These are phyloP conservation scores for Gillenia trifoliata DNA, from an alignment of 306 rosid species.

Conservation along the genomic window DNA sequence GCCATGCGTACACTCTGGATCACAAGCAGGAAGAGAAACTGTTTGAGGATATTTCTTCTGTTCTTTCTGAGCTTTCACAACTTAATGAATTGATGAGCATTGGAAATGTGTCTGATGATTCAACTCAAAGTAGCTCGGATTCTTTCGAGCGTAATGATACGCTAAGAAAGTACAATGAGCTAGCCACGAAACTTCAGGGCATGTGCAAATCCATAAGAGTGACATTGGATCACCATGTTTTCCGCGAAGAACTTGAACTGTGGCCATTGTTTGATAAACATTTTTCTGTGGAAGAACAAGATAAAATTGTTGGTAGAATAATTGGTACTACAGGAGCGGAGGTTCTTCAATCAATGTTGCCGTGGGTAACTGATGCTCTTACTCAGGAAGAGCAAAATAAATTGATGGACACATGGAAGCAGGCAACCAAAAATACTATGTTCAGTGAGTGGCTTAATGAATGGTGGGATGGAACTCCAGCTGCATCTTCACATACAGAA, in stretches of 20 bases:
- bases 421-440: constrained; percentile 88
- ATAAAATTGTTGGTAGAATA: constrained; percentile 81
- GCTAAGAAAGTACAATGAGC: constrained; percentile 32
- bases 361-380: constrained; percentile 94
- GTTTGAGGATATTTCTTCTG: constrained; percentile 37
- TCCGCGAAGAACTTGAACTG: constrained; percentile 81
- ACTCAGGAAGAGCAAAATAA: constrained; percentile 83
- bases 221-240: constrained; percentile 83
- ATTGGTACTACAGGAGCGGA: constrained; percentile 97
- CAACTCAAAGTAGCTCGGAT: neutral
- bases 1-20: constrained; percentile 46
- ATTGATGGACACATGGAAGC: constrained; percentile 93
- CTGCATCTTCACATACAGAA: constrained; percentile 41
- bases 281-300: constrained; percentile 92
- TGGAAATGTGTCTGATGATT: constrained; percentile 10
- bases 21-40: constrained; percentile 47
- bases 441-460: constrained; percentile 93
- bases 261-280: constrained; percentile 90
- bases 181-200: constrained; percentile 75
- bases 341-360: constrained; percentile 92
- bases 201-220: constrained; percentile 92
- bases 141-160: constrained; percentile 9
- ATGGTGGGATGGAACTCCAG: constrained; percentile 73
- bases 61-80: constrained; percentile 32
- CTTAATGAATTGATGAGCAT: constrained; percentile 16